phyloP scores from a whole-genome alignment of 2,329 filamentous ascomycete genomes.

The Ampelomyces quisqualis region DNA sequence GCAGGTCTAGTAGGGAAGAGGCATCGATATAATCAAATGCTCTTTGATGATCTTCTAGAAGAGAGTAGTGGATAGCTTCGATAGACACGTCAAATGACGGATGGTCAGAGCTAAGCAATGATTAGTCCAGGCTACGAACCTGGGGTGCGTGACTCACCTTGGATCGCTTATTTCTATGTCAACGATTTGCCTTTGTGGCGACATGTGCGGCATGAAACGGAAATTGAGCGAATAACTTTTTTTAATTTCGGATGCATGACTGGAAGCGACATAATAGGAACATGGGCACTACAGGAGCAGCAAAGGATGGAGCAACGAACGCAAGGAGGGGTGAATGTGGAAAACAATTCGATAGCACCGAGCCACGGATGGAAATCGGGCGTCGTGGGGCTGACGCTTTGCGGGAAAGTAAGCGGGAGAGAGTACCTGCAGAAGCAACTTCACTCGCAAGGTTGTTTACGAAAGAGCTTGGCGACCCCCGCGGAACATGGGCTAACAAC shows the following conservation, averaged over 20 bases:
- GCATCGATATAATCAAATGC: conserved; percentile 17
- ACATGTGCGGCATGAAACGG: conserved; percentile 19
- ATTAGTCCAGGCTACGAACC: conserved; percentile 12
- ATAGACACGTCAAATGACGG: conserved; percentile 26
- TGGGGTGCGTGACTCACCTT: conserved; percentile 17
- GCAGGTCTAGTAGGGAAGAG: conserved; percentile 21
- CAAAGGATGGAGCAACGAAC: conserved; percentile 15
- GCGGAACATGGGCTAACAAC: conserved; percentile 17
- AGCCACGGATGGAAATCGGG: conserved; percentile 19
- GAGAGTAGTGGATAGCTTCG: conserved; percentile 16
- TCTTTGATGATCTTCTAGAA: conserved; percentile 21
- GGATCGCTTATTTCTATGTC: conserved; percentile 29
- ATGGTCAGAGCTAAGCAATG: conserved; percentile 11
- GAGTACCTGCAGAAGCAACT: conserved; percentile 21
- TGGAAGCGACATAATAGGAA: conserved; percentile 6
- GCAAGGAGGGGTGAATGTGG: background rate
- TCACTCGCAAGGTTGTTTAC: conserved; percentile 9
- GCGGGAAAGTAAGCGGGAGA: conserved; percentile 26
- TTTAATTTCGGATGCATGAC: conserved; percentile 26
- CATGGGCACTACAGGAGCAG: conserved; percentile 6
- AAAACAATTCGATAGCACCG: conserved; percentile 9
- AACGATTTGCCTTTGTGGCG: conserved; percentile 17
- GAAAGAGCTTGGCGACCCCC: conserved; percentile 11
- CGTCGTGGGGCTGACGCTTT: conserved; percentile 31
- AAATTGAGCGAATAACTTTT: conserved; percentile 14